phyloP scores from a whole-genome alignment of 2,329 filamentous ascomycete genomes.

The Aspergillus fumigatiaffinis region DNA sequence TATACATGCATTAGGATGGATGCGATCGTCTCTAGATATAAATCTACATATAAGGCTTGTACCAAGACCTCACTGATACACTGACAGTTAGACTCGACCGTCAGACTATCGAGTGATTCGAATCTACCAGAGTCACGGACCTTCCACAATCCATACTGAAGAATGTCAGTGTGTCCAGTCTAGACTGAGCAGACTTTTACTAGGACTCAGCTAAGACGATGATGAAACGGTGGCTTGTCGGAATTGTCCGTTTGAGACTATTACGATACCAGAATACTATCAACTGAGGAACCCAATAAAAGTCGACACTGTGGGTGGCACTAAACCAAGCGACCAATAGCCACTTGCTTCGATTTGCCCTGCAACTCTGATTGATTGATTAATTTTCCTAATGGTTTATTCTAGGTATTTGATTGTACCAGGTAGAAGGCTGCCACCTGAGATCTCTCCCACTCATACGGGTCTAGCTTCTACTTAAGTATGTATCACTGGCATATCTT shows the following conservation, averaged over 20 bases:
- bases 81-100: neutral
- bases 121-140: neutral
- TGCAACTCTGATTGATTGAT: neutral
- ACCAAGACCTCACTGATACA: neutral
- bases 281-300: too few species aligned
- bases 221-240: neutral
- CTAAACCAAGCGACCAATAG: neutral
- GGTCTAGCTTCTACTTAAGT: too few species aligned
- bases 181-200: neutral
- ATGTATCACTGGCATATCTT: too few species aligned
- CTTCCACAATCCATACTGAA: neutral
- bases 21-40: too few species aligned
- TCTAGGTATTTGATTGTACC: too few species aligned
- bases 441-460: too few species aligned
- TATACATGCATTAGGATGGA: neutral
- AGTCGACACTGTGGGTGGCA: neutral
- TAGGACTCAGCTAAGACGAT: neutral
- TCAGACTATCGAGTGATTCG: too few species aligned
- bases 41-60: neutral
- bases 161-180: too few species aligned
- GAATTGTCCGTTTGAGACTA: neutral
- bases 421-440: too few species aligned
- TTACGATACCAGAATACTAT: too few species aligned
- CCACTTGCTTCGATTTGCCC: too few species aligned
- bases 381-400: too few species aligned